Conservation (phyloP, 2,329 filamentous ascomycete species). For the Xylariaceae sp. region DNA sequence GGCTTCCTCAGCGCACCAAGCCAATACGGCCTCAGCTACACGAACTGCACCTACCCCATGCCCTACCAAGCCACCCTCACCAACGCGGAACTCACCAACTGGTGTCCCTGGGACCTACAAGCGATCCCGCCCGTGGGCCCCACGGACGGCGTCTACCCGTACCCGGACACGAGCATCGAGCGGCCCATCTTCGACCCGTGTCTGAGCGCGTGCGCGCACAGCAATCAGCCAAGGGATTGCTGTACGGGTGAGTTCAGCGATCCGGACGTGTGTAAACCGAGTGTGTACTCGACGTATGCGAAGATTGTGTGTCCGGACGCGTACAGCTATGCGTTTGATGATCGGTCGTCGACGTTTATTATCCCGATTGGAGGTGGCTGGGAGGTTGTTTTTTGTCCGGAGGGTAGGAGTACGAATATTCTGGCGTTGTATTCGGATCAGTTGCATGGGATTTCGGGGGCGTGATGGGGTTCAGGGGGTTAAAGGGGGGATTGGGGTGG, state of each 20-base stretch:
- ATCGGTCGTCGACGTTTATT: conserved; percentile 55
- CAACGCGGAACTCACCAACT: conserved; percentile 50
- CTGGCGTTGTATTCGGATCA: conserved; percentile 46
- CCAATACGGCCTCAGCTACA: conserved; percentile 52
- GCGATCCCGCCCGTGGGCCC: conserved; percentile 62
- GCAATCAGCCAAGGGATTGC: conserved; percentile 62
- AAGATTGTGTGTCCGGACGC: conserved; percentile 79
- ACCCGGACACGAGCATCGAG: conserved; percentile 68
- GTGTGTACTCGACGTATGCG: conserved; percentile 61
- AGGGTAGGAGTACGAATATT: conserved; percentile 55
- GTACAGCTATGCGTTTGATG: conserved; percentile 69
- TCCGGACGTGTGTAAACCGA: conserved; percentile 57
- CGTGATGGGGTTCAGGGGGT: conserved; percentile 34
- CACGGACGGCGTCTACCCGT: conserved; percentile 71
- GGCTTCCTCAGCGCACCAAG: conserved; percentile 54
- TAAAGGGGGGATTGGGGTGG: conserved; percentile 34
- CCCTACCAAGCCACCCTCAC: conserved; percentile 59
- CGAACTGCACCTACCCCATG: conserved; percentile 60
- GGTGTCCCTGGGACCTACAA: conserved; percentile 80
- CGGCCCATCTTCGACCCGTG: conserved; percentile 73
- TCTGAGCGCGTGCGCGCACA: conserved; percentile 68
- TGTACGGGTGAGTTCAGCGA: conserved; percentile 66
- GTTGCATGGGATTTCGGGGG: conserved; percentile 43
- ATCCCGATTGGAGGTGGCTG: conserved; percentile 66
- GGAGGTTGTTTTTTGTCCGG: conserved; percentile 72